phyloP scores from a whole-genome alignment of 1,284 basidiomycete species.

The Puccinia coronata region DNA sequence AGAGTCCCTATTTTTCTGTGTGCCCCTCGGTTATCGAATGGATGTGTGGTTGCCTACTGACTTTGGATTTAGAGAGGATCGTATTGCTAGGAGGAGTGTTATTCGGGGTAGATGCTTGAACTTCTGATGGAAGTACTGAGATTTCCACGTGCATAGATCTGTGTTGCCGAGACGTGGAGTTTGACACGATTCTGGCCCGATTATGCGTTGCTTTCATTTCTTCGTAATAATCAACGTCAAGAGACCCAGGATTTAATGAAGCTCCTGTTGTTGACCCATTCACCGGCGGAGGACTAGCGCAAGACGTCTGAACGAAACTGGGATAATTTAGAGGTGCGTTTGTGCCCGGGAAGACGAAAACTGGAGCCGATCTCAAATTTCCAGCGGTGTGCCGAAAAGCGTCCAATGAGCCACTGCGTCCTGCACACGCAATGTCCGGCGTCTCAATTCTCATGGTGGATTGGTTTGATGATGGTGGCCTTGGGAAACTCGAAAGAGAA shows the following conservation, averaged over 20 bases:
- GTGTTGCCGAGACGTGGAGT: background rate
- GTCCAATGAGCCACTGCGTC: background rate
- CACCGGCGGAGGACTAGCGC: background rate
- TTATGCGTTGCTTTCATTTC: background rate
- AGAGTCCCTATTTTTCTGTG: too few species aligned
- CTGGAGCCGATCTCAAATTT: background rate
- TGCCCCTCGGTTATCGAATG: background rate
- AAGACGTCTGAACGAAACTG: background rate
- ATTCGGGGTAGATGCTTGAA: background rate
- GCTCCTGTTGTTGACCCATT: background rate
- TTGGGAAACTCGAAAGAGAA: background rate
- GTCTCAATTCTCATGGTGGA: background rate
- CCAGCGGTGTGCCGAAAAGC: background rate
- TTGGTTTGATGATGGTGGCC: background rate
- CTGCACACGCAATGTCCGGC: too few species aligned
- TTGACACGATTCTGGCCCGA: background rate
- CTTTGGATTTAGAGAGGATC: background rate
- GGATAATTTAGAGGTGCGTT: background rate
- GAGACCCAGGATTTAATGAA: background rate
- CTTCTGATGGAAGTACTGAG: background rate
- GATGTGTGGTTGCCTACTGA: background rate
- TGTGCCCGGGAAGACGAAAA: background rate
- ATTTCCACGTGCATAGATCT: slow-evolving; percentile 11
- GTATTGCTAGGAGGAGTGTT: background rate
- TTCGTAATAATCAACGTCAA: background rate